Evolutionary conservation across 192 early-diverging fungal species (phyloP).

Genomic region (Coemansia sp.): DNA sequence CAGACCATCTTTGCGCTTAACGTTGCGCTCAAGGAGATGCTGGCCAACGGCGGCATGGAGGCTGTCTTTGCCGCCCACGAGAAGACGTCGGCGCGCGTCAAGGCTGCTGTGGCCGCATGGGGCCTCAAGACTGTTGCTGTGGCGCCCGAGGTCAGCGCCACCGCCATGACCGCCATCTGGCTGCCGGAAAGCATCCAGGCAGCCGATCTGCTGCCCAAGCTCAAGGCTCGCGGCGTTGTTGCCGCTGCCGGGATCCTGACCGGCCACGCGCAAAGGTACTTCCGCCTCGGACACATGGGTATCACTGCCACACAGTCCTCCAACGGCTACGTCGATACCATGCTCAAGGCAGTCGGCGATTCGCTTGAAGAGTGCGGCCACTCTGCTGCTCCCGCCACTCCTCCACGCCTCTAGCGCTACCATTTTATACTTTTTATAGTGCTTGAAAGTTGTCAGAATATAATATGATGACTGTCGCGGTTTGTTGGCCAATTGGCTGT

Average conservation of each 20-base stretch:
- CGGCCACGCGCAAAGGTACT: slow-evolving; percentile 84
- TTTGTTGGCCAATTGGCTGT: too few species aligned
- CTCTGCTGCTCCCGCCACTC: slow-evolving; percentile 17
- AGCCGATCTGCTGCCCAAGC: slow-evolving; percentile 74
- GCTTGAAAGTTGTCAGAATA: not conserved
- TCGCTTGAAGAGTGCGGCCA: slow-evolving; percentile 62
- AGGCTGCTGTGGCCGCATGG: slow-evolving; percentile 64
- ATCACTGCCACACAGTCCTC: slow-evolving; percentile 69
- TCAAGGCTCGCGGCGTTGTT: slow-evolving; percentile 81
- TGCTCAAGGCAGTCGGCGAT: slow-evolving; percentile 62
- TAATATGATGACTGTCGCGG: not conserved
- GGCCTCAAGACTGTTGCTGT: slow-evolving; percentile 79
- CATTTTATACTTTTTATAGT: not conserved
- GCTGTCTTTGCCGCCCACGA: slow-evolving; percentile 77
- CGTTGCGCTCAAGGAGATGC: slow-evolving; percentile 78
- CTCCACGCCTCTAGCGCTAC: slow-evolving; percentile 34
- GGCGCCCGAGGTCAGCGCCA: slow-evolving; percentile 62
- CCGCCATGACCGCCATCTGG: slow-evolving; percentile 85
- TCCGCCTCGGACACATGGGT: slow-evolving; percentile 92
- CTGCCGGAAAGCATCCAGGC: slow-evolving; percentile 81
- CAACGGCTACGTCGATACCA: slow-evolving; percentile 67
- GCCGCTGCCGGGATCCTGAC: slow-evolving; percentile 91
- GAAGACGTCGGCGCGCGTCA: slow-evolving; percentile 73
- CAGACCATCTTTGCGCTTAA: slow-evolving; percentile 90
- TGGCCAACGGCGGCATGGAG: slow-evolving; percentile 67